Evolutionary conservation across 2,329 filamentous ascomycete genomes (phyloP).

Genomic region (Aspergillus unguis): DNA sequence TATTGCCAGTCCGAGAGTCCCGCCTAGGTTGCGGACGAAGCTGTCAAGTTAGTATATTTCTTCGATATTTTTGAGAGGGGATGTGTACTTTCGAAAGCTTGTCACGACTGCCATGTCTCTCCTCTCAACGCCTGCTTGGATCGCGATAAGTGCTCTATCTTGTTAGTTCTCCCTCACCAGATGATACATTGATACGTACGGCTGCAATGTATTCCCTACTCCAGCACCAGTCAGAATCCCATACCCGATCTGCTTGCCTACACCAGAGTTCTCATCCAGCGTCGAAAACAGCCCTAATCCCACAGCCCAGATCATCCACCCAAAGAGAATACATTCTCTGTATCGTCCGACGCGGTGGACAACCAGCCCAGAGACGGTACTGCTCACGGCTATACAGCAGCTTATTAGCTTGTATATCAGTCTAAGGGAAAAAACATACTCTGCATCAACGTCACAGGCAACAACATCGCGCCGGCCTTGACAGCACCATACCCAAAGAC

Average conservation of each 20-base stretch:
- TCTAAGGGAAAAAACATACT: conserved; percentile 19
- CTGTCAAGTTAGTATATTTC: conserved; percentile 17
- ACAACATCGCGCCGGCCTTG: conserved; percentile 49
- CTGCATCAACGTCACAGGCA: conserved; percentile 51
- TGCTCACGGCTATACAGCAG: conserved; percentile 39
- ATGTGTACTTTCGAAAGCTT: conserved; percentile 33
- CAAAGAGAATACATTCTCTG: conserved; percentile 53
- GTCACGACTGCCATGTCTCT: conserved; percentile 43
- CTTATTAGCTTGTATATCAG: not conserved
- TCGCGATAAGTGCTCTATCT: conserved; percentile 33
- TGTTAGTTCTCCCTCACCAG: not conserved
- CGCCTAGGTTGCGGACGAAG: conserved; percentile 43
- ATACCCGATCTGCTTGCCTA: conserved; percentile 56
- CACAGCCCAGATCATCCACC: conserved; percentile 52
- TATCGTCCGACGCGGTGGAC: conserved; percentile 55
- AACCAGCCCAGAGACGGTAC: conserved; percentile 51
- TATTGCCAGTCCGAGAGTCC: conserved; percentile 40
- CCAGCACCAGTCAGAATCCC: conserved; percentile 52
- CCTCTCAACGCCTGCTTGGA: conserved; percentile 40
- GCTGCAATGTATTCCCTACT: conserved; percentile 53
- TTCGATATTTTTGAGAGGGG: not conserved
- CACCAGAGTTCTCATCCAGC: conserved; percentile 45
- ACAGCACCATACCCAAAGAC: conserved; percentile 45
- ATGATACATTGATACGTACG: conserved; percentile 23
- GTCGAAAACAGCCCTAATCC: conserved; percentile 55